Evolutionary conservation across 2,329 filamentous ascomycete genomes (phyloP).

Genomic region (Alternaria metachromatica): DNA sequence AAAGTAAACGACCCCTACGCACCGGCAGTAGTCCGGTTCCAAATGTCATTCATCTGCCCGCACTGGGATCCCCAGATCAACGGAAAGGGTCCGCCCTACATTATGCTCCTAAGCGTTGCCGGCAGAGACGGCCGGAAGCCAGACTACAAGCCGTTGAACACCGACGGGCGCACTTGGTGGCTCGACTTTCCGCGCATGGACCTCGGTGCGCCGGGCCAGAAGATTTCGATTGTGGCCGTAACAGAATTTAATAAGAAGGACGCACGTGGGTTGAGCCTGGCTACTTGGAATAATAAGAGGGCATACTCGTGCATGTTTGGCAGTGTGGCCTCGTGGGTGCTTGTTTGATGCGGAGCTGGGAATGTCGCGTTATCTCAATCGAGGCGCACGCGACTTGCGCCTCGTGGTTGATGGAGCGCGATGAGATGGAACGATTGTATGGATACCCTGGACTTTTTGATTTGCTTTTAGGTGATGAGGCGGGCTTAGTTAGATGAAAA

Average conservation of each 20-base stretch:
- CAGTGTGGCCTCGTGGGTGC: constrained; percentile 62
- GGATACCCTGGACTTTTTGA: constrained; percentile 18
- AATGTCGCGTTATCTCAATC: background rate
- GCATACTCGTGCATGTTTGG: constrained; percentile 51
- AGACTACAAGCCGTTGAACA: constrained; percentile 71
- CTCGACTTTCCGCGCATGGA: constrained; percentile 67
- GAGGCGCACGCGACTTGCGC: background rate
- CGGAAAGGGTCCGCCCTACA: constrained; percentile 68
- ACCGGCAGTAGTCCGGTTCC: constrained; percentile 69
- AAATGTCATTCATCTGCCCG: constrained; percentile 78
- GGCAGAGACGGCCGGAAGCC: constrained; percentile 69
- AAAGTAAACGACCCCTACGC: constrained; percentile 60
- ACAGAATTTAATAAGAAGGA: constrained; percentile 59
- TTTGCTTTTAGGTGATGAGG: background rate
- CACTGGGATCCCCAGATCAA: constrained; percentile 81
- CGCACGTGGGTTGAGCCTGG: constrained; percentile 59
- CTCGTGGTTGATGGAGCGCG: background rate
- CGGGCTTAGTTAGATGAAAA: background rate
- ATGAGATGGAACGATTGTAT: background rate
- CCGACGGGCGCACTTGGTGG: constrained; percentile 84
- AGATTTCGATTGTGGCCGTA: constrained; percentile 69
- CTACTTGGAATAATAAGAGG: constrained; percentile 48
- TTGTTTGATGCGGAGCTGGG: constrained; percentile 47
- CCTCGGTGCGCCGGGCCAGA: constrained; percentile 61
- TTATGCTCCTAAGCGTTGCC: constrained; percentile 71